Conservation (phyloP, 352 stramenopile species). For the Phytophthora pinifolia region DNA sequence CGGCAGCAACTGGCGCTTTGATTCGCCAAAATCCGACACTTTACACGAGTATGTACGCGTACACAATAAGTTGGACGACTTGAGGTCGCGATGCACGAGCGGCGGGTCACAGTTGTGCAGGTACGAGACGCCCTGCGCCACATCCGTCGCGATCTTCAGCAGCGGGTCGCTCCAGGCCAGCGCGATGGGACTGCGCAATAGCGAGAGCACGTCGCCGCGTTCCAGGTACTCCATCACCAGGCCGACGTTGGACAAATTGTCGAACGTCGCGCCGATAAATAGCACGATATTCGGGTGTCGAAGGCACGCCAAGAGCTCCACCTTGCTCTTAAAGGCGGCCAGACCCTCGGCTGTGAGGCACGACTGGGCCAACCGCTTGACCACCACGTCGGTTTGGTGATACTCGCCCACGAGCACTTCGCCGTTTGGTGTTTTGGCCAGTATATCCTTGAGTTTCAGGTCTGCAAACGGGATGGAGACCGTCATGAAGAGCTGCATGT, state of each 20-base stretch:
- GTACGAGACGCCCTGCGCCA: conserved; percentile 79
- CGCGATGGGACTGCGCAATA: conserved; percentile 63
- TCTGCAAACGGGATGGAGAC: conserved; percentile 80
- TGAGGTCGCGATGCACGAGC: conserved; percentile 82
- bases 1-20: conserved; percentile 51
- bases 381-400: conserved; percentile 68
- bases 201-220: conserved; percentile 60
- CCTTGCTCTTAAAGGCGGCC: conserved; percentile 71
- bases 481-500: conserved; percentile 62
- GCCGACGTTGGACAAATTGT: conserved; percentile 77
- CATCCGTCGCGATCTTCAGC: conserved; percentile 81
- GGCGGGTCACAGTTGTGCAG: conserved; percentile 80
- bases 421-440: conserved; percentile 61
- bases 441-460: conserved; percentile 71
- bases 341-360: conserved; percentile 60
- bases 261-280: conserved; percentile 85
- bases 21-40: conserved; percentile 82
- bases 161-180: conserved; percentile 78
- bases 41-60: conserved; percentile 80
- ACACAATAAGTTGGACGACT: conserved; percentile 77
- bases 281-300: conserved; percentile 87
- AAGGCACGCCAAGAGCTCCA: conserved; percentile 78
- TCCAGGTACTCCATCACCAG: conserved; percentile 83
- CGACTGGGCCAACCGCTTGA: conserved; percentile 73
- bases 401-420: conserved; percentile 77